These are phyloP conservation scores for Ceratobasidium theobromae DNA, from an alignment of 1,284 basidiomycete species.

Conservation along the genomic window DNA sequence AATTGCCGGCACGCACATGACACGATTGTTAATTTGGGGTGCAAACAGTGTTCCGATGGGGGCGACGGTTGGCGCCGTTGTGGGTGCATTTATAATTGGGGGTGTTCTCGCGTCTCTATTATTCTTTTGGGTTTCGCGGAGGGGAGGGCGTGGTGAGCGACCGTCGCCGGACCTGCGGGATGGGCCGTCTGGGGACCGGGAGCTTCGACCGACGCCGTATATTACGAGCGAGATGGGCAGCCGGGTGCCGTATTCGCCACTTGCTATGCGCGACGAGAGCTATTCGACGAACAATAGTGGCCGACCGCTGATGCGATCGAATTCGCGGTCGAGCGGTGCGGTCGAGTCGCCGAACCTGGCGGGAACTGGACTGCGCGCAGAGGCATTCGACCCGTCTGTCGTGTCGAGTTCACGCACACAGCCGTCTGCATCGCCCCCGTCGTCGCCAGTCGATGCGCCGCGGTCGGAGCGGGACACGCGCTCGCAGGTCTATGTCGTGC, in stretches of 20 bases:
- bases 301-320: not conserved
- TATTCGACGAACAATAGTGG: conserved; percentile 6
- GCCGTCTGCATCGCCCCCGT: not conserved
- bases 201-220: conserved; percentile 17
- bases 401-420: not conserved
- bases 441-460: not conserved
- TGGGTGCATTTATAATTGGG: conserved; percentile 52
- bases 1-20: conserved; percentile 33
- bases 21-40: not conserved
- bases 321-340: conserved; percentile 10
- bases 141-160: not conserved
- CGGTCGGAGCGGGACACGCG: conserved; percentile 1
- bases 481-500: conserved; percentile 34
- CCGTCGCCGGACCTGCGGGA: conserved; percentile 3
- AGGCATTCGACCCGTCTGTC: conserved; percentile 10
- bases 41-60: conserved; percentile 34
- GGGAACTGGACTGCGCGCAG: conserved; percentile 1
- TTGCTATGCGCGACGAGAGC: not conserved
- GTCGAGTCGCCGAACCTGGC: not conserved
- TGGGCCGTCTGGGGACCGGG: not conserved
- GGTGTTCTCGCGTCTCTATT: conserved; percentile 39
- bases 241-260: conserved; percentile 11
- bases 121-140: conserved; percentile 5
- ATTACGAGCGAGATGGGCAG: not conserved
- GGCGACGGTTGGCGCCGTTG: conserved; percentile 47